Evolutionary conservation across 805 yeast genomes (phyloP).

Genomic region (Kluyveromyces nonfermentans): DNA sequence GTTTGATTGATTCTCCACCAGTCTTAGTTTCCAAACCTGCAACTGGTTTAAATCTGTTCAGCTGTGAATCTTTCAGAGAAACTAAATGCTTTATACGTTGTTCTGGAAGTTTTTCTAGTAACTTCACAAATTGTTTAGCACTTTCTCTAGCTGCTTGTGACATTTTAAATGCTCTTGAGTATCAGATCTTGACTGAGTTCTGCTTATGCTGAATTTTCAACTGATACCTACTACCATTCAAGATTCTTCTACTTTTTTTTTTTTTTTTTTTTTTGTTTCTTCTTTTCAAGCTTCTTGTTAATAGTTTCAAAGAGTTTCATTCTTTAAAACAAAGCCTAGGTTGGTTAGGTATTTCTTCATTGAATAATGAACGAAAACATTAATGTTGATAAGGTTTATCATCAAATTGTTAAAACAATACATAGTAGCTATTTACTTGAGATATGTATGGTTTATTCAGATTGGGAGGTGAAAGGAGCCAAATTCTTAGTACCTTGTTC

Average conservation of each 20-base stretch:
- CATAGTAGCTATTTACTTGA: not conserved
- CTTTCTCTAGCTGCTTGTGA: slow-evolving; percentile 34
- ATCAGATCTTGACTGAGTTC: not conserved
- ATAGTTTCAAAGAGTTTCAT: not conserved
- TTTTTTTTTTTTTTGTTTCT: too few species aligned
- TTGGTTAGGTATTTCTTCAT: too few species aligned
- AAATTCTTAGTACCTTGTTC: slow-evolving; percentile 70
- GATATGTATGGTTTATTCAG: slow-evolving; percentile 25
- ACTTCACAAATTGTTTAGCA: slow-evolving; percentile 46
- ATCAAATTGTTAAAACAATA: not conserved
- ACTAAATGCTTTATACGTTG: slow-evolving; percentile 62
- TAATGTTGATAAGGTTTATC: not conserved
- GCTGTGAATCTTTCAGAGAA: slow-evolving; percentile 59
- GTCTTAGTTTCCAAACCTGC: slow-evolving; percentile 39
- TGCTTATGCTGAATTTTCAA: not conserved
- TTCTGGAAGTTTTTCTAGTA: slow-evolving; percentile 55
- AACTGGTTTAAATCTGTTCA: slow-evolving; percentile 43
- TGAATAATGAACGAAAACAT: not conserved
- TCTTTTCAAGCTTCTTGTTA: not conserved
- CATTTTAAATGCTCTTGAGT: not conserved
- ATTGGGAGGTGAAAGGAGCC: slow-evolving; percentile 63
- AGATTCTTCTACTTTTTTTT: too few species aligned
- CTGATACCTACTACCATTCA: too few species aligned
- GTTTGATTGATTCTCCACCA: slow-evolving; percentile 31
- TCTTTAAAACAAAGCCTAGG: not conserved